Conservation (phyloP, 176 grass and related monocot species). For the Cymbopogon citratus region DNA sequence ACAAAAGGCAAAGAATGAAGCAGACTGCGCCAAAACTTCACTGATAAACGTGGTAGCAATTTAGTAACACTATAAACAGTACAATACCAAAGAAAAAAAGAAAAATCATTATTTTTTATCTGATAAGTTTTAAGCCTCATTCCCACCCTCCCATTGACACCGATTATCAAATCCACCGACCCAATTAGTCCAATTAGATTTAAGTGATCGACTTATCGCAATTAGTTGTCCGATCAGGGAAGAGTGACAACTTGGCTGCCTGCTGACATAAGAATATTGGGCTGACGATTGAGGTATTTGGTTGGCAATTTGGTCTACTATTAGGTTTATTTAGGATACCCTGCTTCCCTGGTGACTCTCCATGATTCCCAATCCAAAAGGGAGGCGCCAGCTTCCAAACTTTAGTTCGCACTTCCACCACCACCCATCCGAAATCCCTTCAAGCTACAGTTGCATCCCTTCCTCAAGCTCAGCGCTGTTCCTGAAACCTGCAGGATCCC, state of each 20-base stretch:
- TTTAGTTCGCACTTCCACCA: background rate
- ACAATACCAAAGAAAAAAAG: constrained; percentile 10
- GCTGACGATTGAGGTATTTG: background rate
- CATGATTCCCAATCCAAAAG: background rate
- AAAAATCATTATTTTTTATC: constrained; percentile 16
- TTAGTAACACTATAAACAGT: background rate
- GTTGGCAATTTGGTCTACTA: background rate
- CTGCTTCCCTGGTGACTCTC: background rate
- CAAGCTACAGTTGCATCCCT: background rate
- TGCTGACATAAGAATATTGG: background rate
- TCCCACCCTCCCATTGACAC: background rate
- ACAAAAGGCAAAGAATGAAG: constrained; percentile 26
- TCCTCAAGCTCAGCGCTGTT: background rate
- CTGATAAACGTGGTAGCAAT: constrained; percentile 17
- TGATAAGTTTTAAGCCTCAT: background rate
- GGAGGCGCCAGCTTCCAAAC: background rate
- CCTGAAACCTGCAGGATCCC: background rate
- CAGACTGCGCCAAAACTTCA: background rate
- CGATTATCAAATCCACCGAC: background rate
- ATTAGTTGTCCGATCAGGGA: background rate
- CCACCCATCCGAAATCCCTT: background rate
- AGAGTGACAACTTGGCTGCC: background rate
- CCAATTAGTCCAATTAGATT: background rate
- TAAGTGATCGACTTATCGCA: background rate
- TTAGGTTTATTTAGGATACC: background rate